Percentiles rank a stretch among this genome's conserved stretches.
phyloP scores from a whole-genome alignment of 2,329 filamentous ascomycete genomes.

The Microthyrium microscopicum region DNA sequence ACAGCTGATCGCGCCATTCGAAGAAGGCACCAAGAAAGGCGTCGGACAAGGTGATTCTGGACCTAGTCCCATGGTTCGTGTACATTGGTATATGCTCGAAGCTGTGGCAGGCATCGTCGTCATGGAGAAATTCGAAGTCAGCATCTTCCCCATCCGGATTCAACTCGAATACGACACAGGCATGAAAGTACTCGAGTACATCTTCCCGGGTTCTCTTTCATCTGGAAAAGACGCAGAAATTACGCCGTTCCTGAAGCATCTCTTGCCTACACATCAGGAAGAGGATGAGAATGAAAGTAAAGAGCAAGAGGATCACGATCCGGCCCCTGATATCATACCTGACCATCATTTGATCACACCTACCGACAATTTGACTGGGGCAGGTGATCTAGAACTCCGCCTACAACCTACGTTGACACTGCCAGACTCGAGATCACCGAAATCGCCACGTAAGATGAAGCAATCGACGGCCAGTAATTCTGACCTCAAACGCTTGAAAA shows the following conservation, averaged over 20 bases:
- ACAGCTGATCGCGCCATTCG: slow-evolving; percentile 84
- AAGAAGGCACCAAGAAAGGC: slow-evolving; percentile 43
- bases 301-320: slow-evolving; percentile 12
- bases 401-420: slow-evolving; percentile 63
- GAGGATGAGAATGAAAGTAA: slow-evolving; percentile 31
- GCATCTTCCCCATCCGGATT: slow-evolving; percentile 80
- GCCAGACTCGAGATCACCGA: slow-evolving; percentile 23
- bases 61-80: slow-evolving; percentile 38
- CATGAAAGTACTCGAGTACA: slow-evolving; percentile 88
- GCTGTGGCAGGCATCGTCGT: slow-evolving; percentile 95
- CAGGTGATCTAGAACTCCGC: slow-evolving; percentile 64
- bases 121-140: slow-evolving; percentile 92
- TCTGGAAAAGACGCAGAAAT: slow-evolving; percentile 29
- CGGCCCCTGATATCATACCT: slow-evolving; percentile 1
- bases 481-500: slow-evolving; percentile 3
- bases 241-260: slow-evolving; percentile 43
- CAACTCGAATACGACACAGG: slow-evolving; percentile 87
- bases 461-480: slow-evolving; percentile 12
- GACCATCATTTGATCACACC: slow-evolving; percentile 1
- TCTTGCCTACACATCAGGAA: slow-evolving; percentile 28
- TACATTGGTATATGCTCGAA: slow-evolving; percentile 97
- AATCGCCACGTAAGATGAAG: slow-evolving; percentile 11
- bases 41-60: slow-evolving; percentile 33
- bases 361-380: slow-evolving; percentile 31
- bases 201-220: slow-evolving; percentile 78